Base-by-base conservation (phyloP, 2,329 filamentous ascomycete genomes). In the Cytospora leucostoma region DNA sequence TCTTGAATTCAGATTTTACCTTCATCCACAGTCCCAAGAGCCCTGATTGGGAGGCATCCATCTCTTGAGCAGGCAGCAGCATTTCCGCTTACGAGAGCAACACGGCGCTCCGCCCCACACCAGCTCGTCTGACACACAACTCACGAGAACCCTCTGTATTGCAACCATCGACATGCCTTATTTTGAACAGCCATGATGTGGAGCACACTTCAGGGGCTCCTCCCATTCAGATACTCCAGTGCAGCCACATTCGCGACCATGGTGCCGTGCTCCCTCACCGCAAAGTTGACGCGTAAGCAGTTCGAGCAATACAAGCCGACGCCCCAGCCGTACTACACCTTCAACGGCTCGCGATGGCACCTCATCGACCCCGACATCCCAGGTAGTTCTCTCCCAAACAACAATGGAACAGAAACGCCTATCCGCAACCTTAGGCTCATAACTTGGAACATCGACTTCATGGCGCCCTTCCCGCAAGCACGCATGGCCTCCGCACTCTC, bases 391-490 rank as follows among this genome's bases (percentile, higher is more conserved):
- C 1, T n/a, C 15, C 19, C 34, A 3, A 8, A 35, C 13, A 37
- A 19, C 13, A 37, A 19, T 57, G 19, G 21, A 47, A n/a, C 54
- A 15, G 38, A 12, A 8, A 21, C 15, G 4, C 55, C 50, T n/a
- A 67, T 73, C 50, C 60, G 50, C 4, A 66, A 63, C 4, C 67
- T 74, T 1, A 70, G 67, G 1, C 56, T 74, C 11, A 70, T 67
- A 51, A 70, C 68, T 58, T 75, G 73, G 73, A 75, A 75, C 65
- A 71, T 75, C 35, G 74, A 75, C 58, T 74, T 72, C 66, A 74
- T 72, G 71, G 67, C 73, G 7, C 73, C 73, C 0, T 62, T 62
- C 55, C 65, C 68, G 3, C 40, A 61, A 27, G 58, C 65, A 12
- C 66, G 74, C 3, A 74, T 75, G 72, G n/a, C 50, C 0, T 63